phyloP scores from a whole-genome alignment of 805 yeast genomes.

The Candida loeiensis region DNA sequence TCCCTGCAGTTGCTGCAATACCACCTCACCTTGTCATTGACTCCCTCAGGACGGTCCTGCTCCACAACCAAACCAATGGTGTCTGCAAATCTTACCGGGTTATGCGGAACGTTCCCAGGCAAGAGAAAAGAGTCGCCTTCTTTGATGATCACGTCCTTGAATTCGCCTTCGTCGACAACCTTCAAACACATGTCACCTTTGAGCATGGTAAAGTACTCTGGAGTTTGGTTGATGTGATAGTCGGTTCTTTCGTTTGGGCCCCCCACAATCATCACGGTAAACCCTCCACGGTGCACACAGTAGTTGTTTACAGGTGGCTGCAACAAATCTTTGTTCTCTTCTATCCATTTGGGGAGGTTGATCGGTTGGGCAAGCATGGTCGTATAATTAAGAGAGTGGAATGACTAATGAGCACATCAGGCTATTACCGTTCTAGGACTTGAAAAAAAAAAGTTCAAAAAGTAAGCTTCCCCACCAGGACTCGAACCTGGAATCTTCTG shows the following conservation, averaged over 20 bases:
- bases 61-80: conserved; percentile 91
- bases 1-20: conserved; percentile 71
- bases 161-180: conserved; percentile 70
- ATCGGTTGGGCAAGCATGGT: conserved; percentile 63
- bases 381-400: neutral
- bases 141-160: conserved; percentile 67
- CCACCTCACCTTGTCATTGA: conserved; percentile 79
- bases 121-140: conserved; percentile 89
- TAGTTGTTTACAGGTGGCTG: conserved; percentile 92
- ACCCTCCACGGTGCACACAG: conserved; percentile 88
- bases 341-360: conserved; percentile 76
- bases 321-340: conserved; percentile 67
- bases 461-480: conserved; percentile 52
- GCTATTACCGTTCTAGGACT: neutral
- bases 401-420: neutral
- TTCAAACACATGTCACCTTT: conserved; percentile 82
- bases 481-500: conserved; percentile 56
- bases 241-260: conserved; percentile 95
- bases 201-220: conserved; percentile 87
- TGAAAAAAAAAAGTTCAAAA: conserved; percentile 17
- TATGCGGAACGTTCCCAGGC: conserved; percentile 84
- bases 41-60: conserved; percentile 78
- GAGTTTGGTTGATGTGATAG: conserved; percentile 89
- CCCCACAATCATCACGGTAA: conserved; percentile 92
- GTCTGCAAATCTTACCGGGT: conserved; percentile 80